Evolutionary conservation across 495 filamentous ascomycete species (phyloP).

Genomic region (Penicillium odoratum): DNA sequence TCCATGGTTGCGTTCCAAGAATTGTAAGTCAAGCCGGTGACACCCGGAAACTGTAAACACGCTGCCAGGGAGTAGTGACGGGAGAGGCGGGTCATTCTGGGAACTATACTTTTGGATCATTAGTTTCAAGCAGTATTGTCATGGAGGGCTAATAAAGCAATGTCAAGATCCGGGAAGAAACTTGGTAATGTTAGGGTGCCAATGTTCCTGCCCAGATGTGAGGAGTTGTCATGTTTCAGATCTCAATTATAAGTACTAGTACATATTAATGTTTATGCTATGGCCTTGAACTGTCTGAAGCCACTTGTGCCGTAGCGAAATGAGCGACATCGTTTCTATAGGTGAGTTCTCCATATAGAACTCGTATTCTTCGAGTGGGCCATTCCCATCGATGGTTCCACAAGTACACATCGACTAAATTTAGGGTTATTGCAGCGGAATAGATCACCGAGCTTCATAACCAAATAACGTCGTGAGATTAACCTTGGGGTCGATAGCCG

Average conservation of each 20-base stretch:
- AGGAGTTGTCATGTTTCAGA: constrained; percentile 2
- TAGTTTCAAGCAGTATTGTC: not conserved
- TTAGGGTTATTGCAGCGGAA: not conserved
- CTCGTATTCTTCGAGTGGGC: not conserved
- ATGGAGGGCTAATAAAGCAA: not conserved
- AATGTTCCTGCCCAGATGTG: constrained; percentile 1
- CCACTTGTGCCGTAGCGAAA: not conserved
- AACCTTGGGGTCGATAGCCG: not conserved
- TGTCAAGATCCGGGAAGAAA: not conserved
- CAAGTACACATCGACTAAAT: not conserved
- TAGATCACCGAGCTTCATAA: not conserved
- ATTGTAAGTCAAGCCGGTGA: not conserved
- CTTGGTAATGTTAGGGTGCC: not conserved
- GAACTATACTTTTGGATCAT: not conserved
- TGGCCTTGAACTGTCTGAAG: not conserved
- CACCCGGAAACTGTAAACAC: not conserved
- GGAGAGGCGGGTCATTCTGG: not conserved
- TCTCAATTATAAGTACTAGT: not conserved
- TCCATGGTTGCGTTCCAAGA: constrained; percentile 2
- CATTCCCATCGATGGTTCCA: not conserved
- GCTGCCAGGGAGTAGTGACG: not conserved
- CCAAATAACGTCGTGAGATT: not conserved
- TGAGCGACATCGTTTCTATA: not conserved
- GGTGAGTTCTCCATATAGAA: not conserved
- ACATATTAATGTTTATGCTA: not conserved